Evolutionary conservation across 2,329 filamentous ascomycete genomes (phyloP).

Genomic region (Sporothrix humicola): DNA sequence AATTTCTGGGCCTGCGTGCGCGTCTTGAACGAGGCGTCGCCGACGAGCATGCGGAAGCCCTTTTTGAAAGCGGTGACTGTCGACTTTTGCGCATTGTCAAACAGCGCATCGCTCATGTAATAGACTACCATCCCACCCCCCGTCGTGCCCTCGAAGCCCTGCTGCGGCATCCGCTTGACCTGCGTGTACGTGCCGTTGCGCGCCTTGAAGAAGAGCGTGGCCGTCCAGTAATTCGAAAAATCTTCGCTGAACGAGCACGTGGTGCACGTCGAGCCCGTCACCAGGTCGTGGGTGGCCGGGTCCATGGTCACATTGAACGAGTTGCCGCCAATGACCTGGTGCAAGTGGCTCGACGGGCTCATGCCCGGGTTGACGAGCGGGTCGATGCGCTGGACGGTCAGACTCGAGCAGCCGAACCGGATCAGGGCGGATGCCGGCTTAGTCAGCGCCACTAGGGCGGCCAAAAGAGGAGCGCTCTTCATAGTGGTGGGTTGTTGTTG

Average conservation of each 20-base stretch:
- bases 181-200: slow-evolving; percentile 52
- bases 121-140: slow-evolving; percentile 53
- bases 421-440: slow-evolving; percentile 50
- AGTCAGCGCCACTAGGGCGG: slow-evolving; percentile 40
- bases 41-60: slow-evolving; percentile 56
- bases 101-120: slow-evolving; percentile 48
- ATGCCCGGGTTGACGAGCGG: slow-evolving; percentile 54
- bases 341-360: slow-evolving; percentile 53
- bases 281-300: slow-evolving; percentile 46
- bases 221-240: slow-evolving; percentile 56
- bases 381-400: slow-evolving; percentile 54
- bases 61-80: slow-evolving; percentile 52
- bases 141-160: slow-evolving; percentile 53
- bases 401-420: slow-evolving; percentile 55
- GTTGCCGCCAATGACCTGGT: slow-evolving; percentile 55
- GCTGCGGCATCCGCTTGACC: slow-evolving; percentile 53
- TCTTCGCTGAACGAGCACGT: slow-evolving; percentile 53
- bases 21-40: slow-evolving; percentile 46
- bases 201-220: slow-evolving; percentile 53
- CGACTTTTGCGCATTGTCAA: slow-evolving; percentile 35
- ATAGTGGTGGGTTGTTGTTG: not conserved
- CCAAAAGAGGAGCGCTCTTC: slow-evolving; percentile 31
- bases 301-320: slow-evolving; percentile 54
- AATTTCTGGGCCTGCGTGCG: slow-evolving; percentile 45
- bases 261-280: slow-evolving; percentile 49